Base-by-base conservation (phyloP, 805 yeast genomes). In the Candida pseudoglaebosa region DNA sequence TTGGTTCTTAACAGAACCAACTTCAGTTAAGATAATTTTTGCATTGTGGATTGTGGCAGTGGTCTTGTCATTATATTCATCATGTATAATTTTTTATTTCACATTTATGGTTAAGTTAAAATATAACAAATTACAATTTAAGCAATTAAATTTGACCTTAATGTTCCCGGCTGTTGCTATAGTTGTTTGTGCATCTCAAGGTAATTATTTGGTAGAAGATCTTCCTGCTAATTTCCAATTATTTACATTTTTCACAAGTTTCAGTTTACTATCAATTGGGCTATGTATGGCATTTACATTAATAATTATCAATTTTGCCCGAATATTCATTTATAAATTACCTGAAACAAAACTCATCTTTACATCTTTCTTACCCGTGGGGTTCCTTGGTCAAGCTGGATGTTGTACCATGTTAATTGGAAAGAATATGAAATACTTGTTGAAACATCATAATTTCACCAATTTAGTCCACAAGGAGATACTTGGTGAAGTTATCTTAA, bases 321-420 rank as follows among this genome's bases (percentile, higher is more conserved):
- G 80, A 37, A 55, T 84, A 17, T 55, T 79, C 17, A 58, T 78
- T 1, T 62, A 70, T 50, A 79, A 79, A 44, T 56, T 80, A 16
- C 87, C 93, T 1, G 61, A 69, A 5, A 70, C 76, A 40, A 53
- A 56, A 4, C 50, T 61, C 34, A 70, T 82, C 2, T 80, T 81
- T 51, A 71, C 87, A 14, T 58, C 77, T 35, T 84, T 86, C 52
- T 69, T 86, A 37, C 87, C 91, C 1, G 62, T 86, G 31, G 96
- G 95, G 5, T 80, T 87, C 28, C 56, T 83, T 54, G 95, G 95
- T 13, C 95, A 88, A 57, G 93, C 90, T 2, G 73, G 84, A 2
- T 84, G 67, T 57, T 84, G 84, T 1, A 70, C 83, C 13, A 60
- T 80, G 48, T 58, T 76, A 38, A 61, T 79, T 41, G 80, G 84